Evolutionary conservation across 345 rosid species (phyloP).

Genomic region (Raphanus raphanistrum): DNA sequence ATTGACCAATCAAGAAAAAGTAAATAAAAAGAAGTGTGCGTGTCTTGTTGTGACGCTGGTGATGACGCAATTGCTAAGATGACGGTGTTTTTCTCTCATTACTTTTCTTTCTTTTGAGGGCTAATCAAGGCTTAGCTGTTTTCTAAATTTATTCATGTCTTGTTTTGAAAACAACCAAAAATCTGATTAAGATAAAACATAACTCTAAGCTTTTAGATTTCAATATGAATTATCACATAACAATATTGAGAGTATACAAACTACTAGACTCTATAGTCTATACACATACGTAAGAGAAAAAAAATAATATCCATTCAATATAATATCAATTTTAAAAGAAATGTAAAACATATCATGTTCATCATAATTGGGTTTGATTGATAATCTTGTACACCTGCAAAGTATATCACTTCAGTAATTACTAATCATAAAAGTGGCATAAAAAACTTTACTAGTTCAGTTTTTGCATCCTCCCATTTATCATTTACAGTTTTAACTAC

Average conservation of each 20-base stretch:
- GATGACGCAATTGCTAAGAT: constrained; percentile 43
- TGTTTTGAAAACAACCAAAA: background rate
- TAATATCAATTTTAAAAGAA: background rate
- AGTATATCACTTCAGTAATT: background rate
- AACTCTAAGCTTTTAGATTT: background rate
- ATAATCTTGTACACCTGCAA: background rate
- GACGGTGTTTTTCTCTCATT: constrained; percentile 54
- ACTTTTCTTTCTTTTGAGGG: constrained; percentile 24
- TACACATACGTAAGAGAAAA: background rate
- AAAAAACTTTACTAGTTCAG: background rate
- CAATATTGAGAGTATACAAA: background rate
- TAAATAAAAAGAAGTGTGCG: constrained; percentile 2
- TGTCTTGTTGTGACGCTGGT: constrained; percentile 29
- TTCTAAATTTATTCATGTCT: constrained; percentile 3
- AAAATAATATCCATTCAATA: background rate
- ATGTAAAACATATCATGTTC: background rate
- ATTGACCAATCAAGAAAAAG: constrained; percentile 42
- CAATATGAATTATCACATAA: background rate
- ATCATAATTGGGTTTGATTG: background rate
- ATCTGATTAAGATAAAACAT: background rate
- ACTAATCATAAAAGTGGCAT: background rate
- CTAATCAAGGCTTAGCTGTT: background rate
- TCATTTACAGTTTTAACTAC: background rate
- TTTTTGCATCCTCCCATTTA: too few relatives aligned
- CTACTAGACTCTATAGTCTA: background rate